phyloP scores from a whole-genome alignment of 202 grass and related monocot species.

The Alloteropsis angusta region DNA sequence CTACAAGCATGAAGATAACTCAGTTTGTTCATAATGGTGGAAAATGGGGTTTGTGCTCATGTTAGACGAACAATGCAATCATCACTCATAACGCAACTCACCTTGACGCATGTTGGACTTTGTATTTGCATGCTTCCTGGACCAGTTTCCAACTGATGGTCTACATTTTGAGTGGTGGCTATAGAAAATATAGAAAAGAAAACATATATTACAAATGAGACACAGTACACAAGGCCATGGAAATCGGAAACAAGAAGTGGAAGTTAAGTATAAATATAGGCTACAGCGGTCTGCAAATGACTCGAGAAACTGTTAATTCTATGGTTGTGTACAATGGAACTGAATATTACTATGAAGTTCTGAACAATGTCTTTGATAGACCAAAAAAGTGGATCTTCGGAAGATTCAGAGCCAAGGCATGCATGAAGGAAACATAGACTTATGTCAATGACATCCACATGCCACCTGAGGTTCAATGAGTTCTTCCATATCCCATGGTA shows the following conservation, averaged over 20 bases:
- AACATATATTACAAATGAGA: background rate
- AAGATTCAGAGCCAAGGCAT: background rate
- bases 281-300: background rate
- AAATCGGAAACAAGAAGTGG: background rate
- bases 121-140: background rate
- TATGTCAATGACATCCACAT: background rate
- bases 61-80: background rate
- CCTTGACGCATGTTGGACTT: conserved; percentile 11
- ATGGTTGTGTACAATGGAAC: background rate
- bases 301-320: background rate
- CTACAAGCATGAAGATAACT: conserved; percentile 21
- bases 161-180: conserved; percentile 9
- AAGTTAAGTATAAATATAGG: background rate
- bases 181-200: background rate
- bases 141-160: background rate
- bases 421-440: background rate
- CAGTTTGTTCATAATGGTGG: background rate
- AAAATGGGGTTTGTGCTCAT: background rate
- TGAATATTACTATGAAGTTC: background rate
- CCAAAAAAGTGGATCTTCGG: background rate
- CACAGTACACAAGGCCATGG: background rate
- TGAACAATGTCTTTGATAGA: background rate
- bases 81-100: background rate
- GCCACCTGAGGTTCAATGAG: background rate
- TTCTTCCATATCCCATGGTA: background rate